phyloP scores from a whole-genome alignment of 1,284 basidiomycete species.

The Neonothopanus nambi region DNA sequence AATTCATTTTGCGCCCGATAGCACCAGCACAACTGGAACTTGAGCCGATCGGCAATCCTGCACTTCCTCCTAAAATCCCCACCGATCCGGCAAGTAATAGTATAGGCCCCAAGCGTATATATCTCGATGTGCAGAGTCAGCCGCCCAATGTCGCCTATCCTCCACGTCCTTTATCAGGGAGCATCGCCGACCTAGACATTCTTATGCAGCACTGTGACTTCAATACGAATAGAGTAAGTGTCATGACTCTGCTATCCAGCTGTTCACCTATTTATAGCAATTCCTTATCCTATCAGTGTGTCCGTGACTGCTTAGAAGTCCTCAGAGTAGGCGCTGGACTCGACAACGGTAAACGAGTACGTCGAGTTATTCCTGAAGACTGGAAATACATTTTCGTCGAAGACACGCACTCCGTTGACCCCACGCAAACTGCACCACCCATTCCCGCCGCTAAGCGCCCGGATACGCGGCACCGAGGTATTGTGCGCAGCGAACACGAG shows the following conservation, averaged over 20 bases:
- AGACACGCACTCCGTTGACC: conserved; percentile 31
- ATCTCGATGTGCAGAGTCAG: conserved; percentile 65
- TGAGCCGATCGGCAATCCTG: conserved; percentile 39
- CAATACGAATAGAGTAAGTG: conserved; percentile 63
- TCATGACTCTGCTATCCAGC: background rate
- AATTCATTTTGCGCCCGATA: conserved; percentile 30
- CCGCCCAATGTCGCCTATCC: conserved; percentile 70
- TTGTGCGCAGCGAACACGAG: conserved; percentile 27
- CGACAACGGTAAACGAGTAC: conserved; percentile 63
- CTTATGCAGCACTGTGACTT: conserved; percentile 92
- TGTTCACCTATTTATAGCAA: background rate
- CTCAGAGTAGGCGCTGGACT: conserved; percentile 70
- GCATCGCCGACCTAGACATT: conserved; percentile 83
- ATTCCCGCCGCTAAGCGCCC: conserved; percentile 32
- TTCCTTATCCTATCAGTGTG: conserved; percentile 51
- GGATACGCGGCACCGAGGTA: conserved; percentile 36
- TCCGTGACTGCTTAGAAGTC: conserved; percentile 79
- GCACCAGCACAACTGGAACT: conserved; percentile 71
- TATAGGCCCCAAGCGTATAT: conserved; percentile 73
- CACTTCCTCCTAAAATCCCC: conserved; percentile 61
- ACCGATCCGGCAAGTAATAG: conserved; percentile 64
- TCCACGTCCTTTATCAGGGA: conserved; percentile 79
- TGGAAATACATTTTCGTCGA: conserved; percentile 76
- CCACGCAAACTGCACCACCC: conserved; percentile 33
- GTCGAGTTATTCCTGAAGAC: conserved; percentile 57